phyloP scores from a whole-genome alignment of 1,284 basidiomycete species.

The Trichosporon faecale region DNA sequence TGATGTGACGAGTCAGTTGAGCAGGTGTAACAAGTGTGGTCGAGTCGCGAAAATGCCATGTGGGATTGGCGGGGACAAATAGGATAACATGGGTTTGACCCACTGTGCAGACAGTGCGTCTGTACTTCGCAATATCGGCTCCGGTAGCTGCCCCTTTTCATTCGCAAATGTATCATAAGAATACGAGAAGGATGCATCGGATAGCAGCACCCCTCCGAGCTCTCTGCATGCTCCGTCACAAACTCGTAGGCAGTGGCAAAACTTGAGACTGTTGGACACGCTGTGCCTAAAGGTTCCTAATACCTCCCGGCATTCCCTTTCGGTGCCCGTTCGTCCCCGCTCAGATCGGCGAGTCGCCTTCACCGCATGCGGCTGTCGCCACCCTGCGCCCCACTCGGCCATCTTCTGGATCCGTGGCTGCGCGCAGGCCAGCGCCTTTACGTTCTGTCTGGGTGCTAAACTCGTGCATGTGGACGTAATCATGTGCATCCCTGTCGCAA shows the following conservation, averaged over 20 bases:
- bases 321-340: not conserved
- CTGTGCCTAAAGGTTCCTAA: not conserved
- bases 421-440: not conserved
- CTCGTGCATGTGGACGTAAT: not conserved
- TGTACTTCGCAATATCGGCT: no score
- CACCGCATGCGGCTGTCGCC: no score
- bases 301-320: not conserved
- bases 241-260: no score
- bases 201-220: no score
- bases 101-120: not conserved
- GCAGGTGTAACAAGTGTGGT: not conserved
- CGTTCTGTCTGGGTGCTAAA: no score
- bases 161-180: no score
- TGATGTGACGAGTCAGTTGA: not conserved
- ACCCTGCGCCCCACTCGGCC: not conserved
- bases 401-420: not conserved
- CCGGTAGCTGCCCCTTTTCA: no score
- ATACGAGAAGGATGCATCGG: no score
- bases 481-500: not conserved
- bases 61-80: conserved; percentile 7
- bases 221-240: no score
- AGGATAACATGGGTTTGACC: not conserved
- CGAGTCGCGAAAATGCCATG: not conserved
- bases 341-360: not conserved
- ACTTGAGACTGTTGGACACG: no score